Evolutionary conservation across 768 basidiomycete genomes (phyloP).

Genomic region (Mycena metata): DNA sequence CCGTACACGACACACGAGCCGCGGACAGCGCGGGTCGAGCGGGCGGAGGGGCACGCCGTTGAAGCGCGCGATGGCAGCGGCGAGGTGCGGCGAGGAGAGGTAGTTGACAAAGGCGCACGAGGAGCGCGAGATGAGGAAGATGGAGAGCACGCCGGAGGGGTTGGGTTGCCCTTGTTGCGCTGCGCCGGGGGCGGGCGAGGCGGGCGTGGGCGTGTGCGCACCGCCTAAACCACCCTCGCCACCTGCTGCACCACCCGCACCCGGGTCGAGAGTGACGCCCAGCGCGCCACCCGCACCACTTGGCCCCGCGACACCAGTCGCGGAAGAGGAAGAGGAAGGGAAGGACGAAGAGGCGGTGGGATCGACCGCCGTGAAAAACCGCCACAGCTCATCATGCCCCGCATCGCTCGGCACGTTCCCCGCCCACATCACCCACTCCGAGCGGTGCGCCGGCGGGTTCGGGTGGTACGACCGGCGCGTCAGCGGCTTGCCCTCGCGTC

Average conservation of each 20-base stretch:
- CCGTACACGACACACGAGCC: constrained; percentile 87
- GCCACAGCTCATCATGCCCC: constrained; percentile 87
- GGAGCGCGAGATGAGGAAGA: constrained; percentile 95
- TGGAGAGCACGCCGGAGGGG: constrained; percentile 70
- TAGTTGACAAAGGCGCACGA: constrained; percentile 97
- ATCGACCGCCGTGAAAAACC: constrained; percentile 74
- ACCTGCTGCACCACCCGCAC: no score
- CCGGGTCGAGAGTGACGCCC: no score
- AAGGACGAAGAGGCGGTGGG: no score
- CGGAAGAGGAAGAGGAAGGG: no score
- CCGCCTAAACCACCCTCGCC: no score
- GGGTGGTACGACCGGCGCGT: constrained; percentile 75
- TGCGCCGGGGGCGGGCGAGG: no score
- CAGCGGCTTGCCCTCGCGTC: no score
- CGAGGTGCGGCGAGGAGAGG: constrained; percentile 70
- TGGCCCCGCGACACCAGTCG: no score
- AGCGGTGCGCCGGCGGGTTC: constrained; percentile 78
- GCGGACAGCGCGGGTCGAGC: constrained; percentile 77
- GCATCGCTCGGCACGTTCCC: constrained; percentile 92
- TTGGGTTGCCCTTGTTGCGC: no score
- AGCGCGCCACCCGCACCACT: no score
- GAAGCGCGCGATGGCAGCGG: constrained; percentile 77
- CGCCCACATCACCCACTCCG: constrained; percentile 97
- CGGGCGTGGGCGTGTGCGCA: no score
- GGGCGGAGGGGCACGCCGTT: constrained; percentile 80